Conservation (phyloP, 2,329 filamentous ascomycete species). For the Aspergillus caelatus region DNA sequence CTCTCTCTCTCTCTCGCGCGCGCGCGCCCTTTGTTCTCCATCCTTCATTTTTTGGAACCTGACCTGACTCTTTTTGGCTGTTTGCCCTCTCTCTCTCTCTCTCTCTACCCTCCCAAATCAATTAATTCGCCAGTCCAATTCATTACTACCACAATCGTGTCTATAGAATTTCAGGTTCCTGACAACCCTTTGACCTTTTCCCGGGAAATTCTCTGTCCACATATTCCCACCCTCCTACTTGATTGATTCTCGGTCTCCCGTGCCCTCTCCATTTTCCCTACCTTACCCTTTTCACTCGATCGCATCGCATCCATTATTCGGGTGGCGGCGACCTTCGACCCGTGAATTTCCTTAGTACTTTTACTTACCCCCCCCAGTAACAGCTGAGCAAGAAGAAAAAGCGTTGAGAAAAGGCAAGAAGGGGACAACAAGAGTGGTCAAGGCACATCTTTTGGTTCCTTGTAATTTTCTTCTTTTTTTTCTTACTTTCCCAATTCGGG, state of each 20-base stretch:
- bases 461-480: not conserved
- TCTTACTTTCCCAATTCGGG: not conserved
- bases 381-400: not conserved
- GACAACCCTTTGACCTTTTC: not conserved
- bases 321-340: conserved; percentile 14
- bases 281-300: conserved; percentile 2
- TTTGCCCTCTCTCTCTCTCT: not conserved
- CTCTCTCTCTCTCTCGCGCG: not conserved
- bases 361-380: not conserved
- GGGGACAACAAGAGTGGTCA: not conserved
- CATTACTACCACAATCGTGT: not conserved
- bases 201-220: conserved; percentile 13
- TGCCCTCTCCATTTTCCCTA: not conserved
- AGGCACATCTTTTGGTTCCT: not conserved
- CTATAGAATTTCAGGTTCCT: not conserved
- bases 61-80: not conserved
- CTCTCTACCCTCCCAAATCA: not conserved
- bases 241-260: not conserved
- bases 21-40: not conserved
- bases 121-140: not conserved
- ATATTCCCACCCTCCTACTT: conserved; percentile 1
- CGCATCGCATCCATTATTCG: conserved; percentile 12
- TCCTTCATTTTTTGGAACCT: not conserved
- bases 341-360: conserved; percentile 1
- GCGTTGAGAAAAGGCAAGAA: not conserved